A percentile compares a stretch with the other conserved stretches of the same genome.
Conservation (phyloP, 306 rosid genomes). For the Astragalus membranaceus region DNA sequence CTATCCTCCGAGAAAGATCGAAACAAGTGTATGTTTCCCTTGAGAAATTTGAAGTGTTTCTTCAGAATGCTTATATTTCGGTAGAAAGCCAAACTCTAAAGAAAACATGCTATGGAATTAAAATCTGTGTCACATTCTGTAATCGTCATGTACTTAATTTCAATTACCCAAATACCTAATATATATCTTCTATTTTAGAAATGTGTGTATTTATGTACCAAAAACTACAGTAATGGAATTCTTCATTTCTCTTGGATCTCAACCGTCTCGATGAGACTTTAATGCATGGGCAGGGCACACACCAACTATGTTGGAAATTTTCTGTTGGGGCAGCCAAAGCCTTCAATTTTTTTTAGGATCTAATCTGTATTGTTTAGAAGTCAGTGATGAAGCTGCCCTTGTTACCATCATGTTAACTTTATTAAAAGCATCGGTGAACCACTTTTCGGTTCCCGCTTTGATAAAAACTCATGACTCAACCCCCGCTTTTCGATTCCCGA, state of each 20-base stretch:
- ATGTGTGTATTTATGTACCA: too few relatives aligned
- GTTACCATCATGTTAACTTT: background rate
- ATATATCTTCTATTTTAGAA: background rate
- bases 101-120: background rate
- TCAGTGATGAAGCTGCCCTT: background rate
- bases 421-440: background rate
- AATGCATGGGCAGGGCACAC: background rate
- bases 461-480: background rate
- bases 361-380: background rate
- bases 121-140: background rate
- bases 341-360: background rate
- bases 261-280: too few relatives aligned
- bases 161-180: too few relatives aligned
- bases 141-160: background rate
- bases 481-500: background rate
- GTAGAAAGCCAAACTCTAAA: constrained; percentile 1
- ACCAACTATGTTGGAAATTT: background rate
- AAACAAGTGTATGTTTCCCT: constrained; percentile 6
- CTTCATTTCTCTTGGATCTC: too few relatives aligned
- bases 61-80: background rate
- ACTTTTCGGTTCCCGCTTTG: background rate
- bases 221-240: too few relatives aligned
- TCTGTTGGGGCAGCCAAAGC: background rate
- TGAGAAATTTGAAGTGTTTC: constrained; percentile 16
- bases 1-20: background rate